Evolutionary conservation across 176 grass and related monocot species (phyloP).

Genomic region (Zoysia pacifica): DNA sequence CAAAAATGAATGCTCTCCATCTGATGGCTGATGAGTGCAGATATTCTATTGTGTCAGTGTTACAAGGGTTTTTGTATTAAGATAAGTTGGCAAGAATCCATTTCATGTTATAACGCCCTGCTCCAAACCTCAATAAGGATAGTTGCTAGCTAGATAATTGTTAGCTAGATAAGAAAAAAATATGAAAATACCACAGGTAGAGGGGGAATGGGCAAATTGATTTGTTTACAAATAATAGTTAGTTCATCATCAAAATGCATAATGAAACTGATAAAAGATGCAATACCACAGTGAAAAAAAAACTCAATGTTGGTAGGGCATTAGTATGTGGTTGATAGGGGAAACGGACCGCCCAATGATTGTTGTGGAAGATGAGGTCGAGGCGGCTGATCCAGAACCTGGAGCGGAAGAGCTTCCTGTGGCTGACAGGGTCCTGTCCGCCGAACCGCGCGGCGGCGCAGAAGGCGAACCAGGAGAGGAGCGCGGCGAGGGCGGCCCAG

Average conservation of each 20-base stretch:
- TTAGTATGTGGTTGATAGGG: background rate
- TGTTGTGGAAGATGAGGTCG: constrained; percentile 75
- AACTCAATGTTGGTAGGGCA: background rate
- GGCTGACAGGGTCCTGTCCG: constrained; percentile 39
- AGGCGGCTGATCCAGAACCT: constrained; percentile 78
- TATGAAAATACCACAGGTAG: background rate
- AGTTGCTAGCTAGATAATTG: constrained; percentile 6
- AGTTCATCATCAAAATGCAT: background rate
- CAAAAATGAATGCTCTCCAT: background rate
- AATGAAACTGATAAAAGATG: background rate
- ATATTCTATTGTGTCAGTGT: background rate
- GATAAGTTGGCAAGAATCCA: background rate
- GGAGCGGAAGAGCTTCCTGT: constrained; percentile 52
- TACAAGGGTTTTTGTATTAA: background rate
- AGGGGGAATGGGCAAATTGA: background rate
- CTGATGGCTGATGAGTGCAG: background rate
- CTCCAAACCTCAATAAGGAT: background rate
- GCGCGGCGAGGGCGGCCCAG: constrained; percentile 47
- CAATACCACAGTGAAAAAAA: background rate
- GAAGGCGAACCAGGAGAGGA: constrained; percentile 77
- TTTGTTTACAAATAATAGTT: background rate
- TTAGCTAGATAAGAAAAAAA: constrained; percentile 4
- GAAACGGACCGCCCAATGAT: constrained; percentile 67
- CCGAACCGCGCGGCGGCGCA: constrained; percentile 51
- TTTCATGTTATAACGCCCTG: background rate